Conservation (phyloP, 805 yeast genomes). For the Nakazawaea ishiwadae region DNA sequence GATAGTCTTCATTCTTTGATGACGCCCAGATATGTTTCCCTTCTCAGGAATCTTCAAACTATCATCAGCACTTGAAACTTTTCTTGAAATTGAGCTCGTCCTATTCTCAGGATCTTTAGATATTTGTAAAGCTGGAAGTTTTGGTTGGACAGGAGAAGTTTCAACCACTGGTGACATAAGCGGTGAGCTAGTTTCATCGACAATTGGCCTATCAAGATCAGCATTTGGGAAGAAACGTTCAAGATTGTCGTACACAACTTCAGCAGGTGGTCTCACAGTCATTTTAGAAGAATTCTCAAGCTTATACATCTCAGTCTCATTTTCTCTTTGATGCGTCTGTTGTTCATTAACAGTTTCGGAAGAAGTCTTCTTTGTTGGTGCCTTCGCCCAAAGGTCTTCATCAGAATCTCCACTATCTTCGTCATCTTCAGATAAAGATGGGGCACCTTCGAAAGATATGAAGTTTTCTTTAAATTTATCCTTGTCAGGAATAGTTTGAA, state of each 20-base stretch:
- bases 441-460: slow-evolving; percentile 72
- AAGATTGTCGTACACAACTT: slow-evolving; percentile 84
- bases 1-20: slow-evolving; percentile 80
- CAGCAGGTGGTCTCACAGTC: slow-evolving; percentile 93
- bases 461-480: slow-evolving; percentile 68
- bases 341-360: slow-evolving; percentile 8
- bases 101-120: background rate
- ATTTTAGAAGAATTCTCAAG: slow-evolving; percentile 13
- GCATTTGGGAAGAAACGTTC: slow-evolving; percentile 92
- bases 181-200: slow-evolving; percentile 61
- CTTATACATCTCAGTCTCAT: background rate
- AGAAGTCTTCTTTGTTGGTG: slow-evolving; percentile 23
- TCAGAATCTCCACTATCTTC: slow-evolving; percentile 37
- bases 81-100: slow-evolving; percentile 30
- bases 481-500: slow-evolving; percentile 23
- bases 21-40: slow-evolving; percentile 20
- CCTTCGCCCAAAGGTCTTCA: slow-evolving; percentile 59
- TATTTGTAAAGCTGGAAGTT: background rate
- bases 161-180: slow-evolving; percentile 46
- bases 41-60: slow-evolving; percentile 10
- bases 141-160: slow-evolving; percentile 13
- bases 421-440: slow-evolving; percentile 35
- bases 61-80: slow-evolving; percentile 34
- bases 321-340: too few relatives aligned
- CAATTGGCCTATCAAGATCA: slow-evolving; percentile 86